Conservation (phyloP, 805 yeast species). For the Middelhovenomyces tepae region DNA sequence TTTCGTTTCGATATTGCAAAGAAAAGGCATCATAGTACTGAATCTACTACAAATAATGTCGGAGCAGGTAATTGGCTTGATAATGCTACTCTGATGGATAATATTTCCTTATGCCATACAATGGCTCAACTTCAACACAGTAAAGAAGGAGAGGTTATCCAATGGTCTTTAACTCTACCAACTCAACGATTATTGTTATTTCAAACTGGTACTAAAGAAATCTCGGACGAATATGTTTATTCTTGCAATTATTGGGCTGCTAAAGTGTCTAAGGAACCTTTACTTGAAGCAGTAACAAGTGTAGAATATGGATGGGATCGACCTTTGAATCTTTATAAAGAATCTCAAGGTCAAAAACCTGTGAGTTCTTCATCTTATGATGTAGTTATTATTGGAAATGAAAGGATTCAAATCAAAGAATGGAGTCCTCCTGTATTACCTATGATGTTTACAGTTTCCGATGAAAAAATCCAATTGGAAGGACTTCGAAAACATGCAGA, state of each 20-base stretch:
- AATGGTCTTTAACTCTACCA: constrained; percentile 52
- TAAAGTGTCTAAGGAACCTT: constrained; percentile 68
- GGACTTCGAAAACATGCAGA: constrained; percentile 32
- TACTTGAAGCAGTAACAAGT: constrained; percentile 56
- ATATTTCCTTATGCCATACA: constrained; percentile 39
- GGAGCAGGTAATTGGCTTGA: constrained; percentile 66
- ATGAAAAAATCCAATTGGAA: constrained; percentile 31
- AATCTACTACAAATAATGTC: constrained; percentile 13
- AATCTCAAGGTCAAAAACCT: not conserved
- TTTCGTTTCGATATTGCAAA: constrained; percentile 15
- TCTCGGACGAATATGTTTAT: constrained; percentile 60
- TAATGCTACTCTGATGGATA: constrained; percentile 48
- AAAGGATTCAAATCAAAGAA: constrained; percentile 18
- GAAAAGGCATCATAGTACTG: not conserved
- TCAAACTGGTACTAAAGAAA: constrained; percentile 55
- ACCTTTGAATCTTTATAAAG: too few species aligned
- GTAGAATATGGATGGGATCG: constrained; percentile 75
- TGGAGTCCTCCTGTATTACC: constrained; percentile 27
- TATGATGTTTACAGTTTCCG: constrained; percentile 19
- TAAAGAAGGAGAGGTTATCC: constrained; percentile 25
- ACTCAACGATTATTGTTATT: constrained; percentile 38
- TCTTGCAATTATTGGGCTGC: constrained; percentile 90
- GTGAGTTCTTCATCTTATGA: constrained; percentile 4
- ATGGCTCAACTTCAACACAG: constrained; percentile 18
- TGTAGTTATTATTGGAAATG: constrained; percentile 14